Conservation (phyloP, 495 filamentous ascomycete species). For the Penicillium subrubescens region DNA sequence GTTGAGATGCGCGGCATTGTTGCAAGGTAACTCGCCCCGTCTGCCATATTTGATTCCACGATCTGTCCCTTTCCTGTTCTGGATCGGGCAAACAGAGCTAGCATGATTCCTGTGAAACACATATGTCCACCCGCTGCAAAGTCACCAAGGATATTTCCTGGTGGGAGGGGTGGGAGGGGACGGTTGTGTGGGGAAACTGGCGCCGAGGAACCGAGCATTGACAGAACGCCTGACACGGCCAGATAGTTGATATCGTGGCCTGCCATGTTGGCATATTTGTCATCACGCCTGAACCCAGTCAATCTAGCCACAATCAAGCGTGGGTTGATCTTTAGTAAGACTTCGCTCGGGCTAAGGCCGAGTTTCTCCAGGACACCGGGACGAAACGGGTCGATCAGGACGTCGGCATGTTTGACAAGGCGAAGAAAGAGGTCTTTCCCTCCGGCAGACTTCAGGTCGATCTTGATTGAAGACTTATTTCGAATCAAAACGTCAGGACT, state of each 20-base stretch:
- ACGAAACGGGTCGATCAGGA: constrained; percentile 82
- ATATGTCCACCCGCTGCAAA: constrained; percentile 77
- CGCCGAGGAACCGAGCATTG: constrained; percentile 58
- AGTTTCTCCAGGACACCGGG: constrained; percentile 78
- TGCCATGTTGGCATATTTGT: constrained; percentile 74
- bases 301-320: constrained; percentile 70
- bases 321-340: constrained; percentile 59
- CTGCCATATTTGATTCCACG: constrained; percentile 86
- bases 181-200: constrained; percentile 52
- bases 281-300: constrained; percentile 72
- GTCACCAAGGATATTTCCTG: constrained; percentile 75
- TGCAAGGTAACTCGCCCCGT: constrained; percentile 68
- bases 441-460: constrained; percentile 65
- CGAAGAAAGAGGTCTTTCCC: constrained; percentile 60
- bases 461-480: constrained; percentile 66
- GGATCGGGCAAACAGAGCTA: constrained; percentile 27
- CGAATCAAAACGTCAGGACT: constrained; percentile 67
- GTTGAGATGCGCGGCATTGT: constrained; percentile 62
- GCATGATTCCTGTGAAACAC: constrained; percentile 50
- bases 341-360: constrained; percentile 58
- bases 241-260: constrained; percentile 91
- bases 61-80: constrained; percentile 67
- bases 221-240: constrained; percentile 69
- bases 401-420: constrained; percentile 58
- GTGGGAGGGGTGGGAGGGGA: constrained; percentile 46